Evolutionary conservation across 2,329 filamentous ascomycete species (phyloP).

Genomic region (Penicillium sp.): DNA sequence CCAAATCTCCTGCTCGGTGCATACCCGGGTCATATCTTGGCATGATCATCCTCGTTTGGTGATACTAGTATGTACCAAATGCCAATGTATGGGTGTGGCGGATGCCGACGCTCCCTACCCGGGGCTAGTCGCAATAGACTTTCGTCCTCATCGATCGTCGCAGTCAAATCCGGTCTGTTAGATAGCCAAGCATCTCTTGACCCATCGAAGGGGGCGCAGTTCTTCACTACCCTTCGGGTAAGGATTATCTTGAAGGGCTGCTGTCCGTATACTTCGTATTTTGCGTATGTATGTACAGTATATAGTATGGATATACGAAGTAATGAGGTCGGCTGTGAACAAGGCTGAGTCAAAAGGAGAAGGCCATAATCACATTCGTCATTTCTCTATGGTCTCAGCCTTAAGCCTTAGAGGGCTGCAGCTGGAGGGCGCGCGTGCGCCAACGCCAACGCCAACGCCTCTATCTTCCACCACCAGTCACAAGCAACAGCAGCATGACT

Average conservation of each 20-base stretch:
- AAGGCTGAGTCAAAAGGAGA: background rate
- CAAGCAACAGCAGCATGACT: background rate
- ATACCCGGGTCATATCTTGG: background rate
- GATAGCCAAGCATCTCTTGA: slow-evolving; percentile 3
- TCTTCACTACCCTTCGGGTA: slow-evolving; percentile 12
- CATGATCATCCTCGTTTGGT: background rate
- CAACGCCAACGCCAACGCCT: slow-evolving; percentile 19
- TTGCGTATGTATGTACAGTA: background rate
- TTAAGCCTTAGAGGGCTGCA: slow-evolving; percentile 43
- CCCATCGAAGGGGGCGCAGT: slow-evolving; percentile 7
- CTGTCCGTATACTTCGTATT: too few species aligned
- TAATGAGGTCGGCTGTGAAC: background rate
- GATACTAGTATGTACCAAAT: background rate
- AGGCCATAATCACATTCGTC: background rate
- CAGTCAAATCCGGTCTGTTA: slow-evolving; percentile 3
- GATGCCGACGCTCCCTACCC: slow-evolving; percentile 6
- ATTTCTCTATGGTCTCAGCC: slow-evolving; percentile 30
- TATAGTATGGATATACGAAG: background rate
- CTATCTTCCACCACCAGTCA: background rate
- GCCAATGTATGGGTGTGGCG: slow-evolving; percentile 3
- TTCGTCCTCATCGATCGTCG: slow-evolving; percentile 17
- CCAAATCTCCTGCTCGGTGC: background rate
- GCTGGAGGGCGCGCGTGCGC: slow-evolving; percentile 19
- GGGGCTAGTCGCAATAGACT: slow-evolving; percentile 14
- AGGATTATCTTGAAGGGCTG: slow-evolving; percentile 10